Percentiles rank a stretch among this genome's conserved stretches.
Conservation (phyloP, 2,329 filamentous ascomycete species). For the Fusarium falciforme region DNA sequence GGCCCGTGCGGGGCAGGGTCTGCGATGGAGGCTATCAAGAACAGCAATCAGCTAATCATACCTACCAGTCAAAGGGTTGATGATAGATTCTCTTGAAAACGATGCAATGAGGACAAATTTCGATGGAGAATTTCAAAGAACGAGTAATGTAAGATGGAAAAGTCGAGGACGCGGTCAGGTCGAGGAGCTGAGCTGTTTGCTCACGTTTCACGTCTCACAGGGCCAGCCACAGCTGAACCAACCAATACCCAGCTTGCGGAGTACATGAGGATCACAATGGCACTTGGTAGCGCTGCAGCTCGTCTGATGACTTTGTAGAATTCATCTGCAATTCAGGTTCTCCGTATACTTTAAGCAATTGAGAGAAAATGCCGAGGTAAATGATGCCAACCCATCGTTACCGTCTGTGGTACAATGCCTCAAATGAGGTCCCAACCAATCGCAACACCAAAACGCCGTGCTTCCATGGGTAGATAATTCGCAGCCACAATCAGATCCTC, state of each 20-base stretch:
- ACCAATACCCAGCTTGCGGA: not conserved
- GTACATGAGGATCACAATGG: not conserved
- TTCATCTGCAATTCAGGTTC: not conserved
- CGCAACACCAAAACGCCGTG: slow-evolving; percentile 13
- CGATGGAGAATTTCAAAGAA: not conserved
- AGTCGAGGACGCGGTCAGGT: not conserved
- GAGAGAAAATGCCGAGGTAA: not conserved
- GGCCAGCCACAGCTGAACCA: not conserved
- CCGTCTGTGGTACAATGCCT: slow-evolving; percentile 21
- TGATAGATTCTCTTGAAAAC: not conserved
- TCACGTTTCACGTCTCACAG: not conserved
- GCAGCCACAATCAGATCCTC: slow-evolving; percentile 5
- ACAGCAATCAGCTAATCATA: not conserved
- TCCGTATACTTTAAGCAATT: not conserved
- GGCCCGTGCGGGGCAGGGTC: not conserved
- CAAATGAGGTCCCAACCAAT: slow-evolving; percentile 3
- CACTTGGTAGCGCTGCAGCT: not conserved
- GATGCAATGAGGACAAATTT: not conserved
- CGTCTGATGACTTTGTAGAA: not conserved
- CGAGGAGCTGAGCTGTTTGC: not conserved
- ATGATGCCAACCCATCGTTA: not conserved
- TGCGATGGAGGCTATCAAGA: not conserved
- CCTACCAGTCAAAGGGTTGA: not conserved
- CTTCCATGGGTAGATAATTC: slow-evolving; percentile 11
- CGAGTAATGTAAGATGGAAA: not conserved